A percentile compares a stretch with the other conserved stretches of the same genome.
These are phyloP conservation scores for Shiraia bambusicola DNA, from an alignment of 2,329 filamentous ascomycete species.

Conservation along the genomic window DNA sequence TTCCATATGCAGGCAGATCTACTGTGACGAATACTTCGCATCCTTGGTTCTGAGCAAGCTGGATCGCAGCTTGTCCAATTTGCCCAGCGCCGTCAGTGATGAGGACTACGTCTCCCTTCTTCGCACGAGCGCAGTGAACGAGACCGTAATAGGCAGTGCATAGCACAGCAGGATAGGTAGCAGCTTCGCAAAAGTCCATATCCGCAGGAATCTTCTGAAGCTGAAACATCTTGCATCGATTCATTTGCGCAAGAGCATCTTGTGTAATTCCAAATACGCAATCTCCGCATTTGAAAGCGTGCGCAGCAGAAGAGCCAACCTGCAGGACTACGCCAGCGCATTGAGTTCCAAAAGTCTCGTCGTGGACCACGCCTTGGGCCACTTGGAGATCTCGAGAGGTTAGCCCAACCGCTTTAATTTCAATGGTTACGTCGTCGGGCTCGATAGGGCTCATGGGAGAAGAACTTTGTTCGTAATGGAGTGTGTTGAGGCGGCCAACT, in stretches of 20 bases:
- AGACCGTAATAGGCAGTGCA: conserved; percentile 19
- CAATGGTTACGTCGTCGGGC: conserved; percentile 16
- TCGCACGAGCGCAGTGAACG: conserved; percentile 19
- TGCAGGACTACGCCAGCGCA: conserved; percentile 19
- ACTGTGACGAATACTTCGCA: conserved; percentile 20
- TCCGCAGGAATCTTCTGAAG: conserved; percentile 8
- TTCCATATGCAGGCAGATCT: conserved; percentile 7
- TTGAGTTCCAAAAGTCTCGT: conserved; percentile 13
- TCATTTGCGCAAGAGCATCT: conserved; percentile 7
- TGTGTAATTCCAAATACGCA: conserved; percentile 11
- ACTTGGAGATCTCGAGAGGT: conserved; percentile 21
- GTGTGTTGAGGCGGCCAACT: conserved; percentile 15
- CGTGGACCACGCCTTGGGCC: conserved; percentile 29
- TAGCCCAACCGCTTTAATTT: conserved; percentile 17
- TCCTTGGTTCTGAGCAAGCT: conserved; percentile 10
- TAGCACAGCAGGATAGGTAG: conserved; percentile 8
- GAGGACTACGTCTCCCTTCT: conserved; percentile 28
- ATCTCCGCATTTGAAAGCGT: conserved; percentile 7
- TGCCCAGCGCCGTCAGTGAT: conserved; percentile 21
- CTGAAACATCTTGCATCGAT: conserved; percentile 9
- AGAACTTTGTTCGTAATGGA: conserved; percentile 14
- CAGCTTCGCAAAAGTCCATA: conserved; percentile 17
- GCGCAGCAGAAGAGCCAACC: background rate
- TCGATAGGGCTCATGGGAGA: background rate
- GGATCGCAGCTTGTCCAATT: conserved; percentile 19